A percentile compares a stretch with the other conserved stretches of the same genome.
Evolutionary conservation across 306 rosid species (phyloP).

Genomic region (Luffa acutangula): DNA sequence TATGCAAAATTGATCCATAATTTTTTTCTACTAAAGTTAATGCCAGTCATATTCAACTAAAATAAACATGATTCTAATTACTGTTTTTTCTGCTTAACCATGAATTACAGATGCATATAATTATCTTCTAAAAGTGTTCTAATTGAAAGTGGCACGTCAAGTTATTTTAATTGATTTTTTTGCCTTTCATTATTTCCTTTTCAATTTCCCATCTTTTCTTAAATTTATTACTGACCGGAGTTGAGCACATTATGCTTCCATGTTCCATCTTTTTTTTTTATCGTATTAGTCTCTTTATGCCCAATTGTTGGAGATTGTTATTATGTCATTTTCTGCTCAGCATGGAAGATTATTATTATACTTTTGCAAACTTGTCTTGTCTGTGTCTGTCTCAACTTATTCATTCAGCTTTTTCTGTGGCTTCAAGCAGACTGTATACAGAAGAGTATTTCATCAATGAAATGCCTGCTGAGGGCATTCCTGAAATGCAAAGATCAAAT

Average conservation of each 20-base stretch:
- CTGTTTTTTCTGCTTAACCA: not conserved
- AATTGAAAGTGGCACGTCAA: not conserved
- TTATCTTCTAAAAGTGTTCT: not conserved
- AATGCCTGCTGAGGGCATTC: conserved; percentile 77
- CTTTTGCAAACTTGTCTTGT: not conserved
- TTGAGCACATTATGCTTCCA: not conserved
- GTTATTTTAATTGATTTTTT: not conserved
- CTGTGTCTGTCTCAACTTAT: not conserved
- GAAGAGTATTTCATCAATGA: conserved; percentile 78
- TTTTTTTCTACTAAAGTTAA: not conserved
- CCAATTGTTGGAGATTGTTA: not conserved
- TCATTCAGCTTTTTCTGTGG: not conserved
- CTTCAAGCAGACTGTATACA: conserved; percentile 61
- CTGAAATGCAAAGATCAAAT: conserved; percentile 93
- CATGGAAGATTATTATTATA: not conserved
- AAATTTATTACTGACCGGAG: not conserved
- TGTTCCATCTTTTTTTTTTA: not conserved
- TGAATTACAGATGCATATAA: not conserved
- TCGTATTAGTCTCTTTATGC: not conserved
- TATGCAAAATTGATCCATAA: no score
- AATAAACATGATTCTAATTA: not conserved
- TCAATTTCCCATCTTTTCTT: not conserved
- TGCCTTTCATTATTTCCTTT: not conserved
- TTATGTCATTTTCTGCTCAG: not conserved
- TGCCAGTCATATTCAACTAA: not conserved